Evolutionary conservation across 2,329 filamentous ascomycete genomes (phyloP), one percentile per base, ranked within the genome.

Genomic region (Nothopassalora personata): DNA sequence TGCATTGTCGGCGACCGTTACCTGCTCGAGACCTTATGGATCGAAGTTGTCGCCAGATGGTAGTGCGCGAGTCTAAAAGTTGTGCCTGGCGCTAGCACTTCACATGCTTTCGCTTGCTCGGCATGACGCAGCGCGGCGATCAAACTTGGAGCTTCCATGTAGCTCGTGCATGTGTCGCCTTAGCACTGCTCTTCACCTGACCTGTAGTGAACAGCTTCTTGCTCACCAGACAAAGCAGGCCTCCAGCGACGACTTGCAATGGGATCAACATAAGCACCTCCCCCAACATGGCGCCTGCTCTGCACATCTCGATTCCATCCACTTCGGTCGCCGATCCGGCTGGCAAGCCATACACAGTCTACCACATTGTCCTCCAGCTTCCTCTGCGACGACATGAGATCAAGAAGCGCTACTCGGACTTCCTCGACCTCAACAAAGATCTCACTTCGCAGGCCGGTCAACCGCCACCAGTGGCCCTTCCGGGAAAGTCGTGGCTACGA

Each of bases 331-430:
- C 81, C 54, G 73, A 73, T 0, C 72, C 76, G 3, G 60, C 77
- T 55, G 79, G 79, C 63, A 90, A 90, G 68, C 81, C 86, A 0
- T 91, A 85, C 73, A 92, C 89, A 0, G 81, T 87, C 64, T 93
- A 92, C 79, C 89, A 90, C 73, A 87, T 92, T 73, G 86, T 85
- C 23, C 80, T 94, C 60, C 86, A 88, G 53, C 85, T 91, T 1
- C 89, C 90, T 0, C 81, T 93, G 13, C 85, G 88, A 51, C 88
- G 88, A 4, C 89, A 87, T 67, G 86, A 88, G 64, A 80, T 91
- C 5, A 85, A 86, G 69, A 93, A 92, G 75, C 88, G 90, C 68
- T 95, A 93, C 79, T 90, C 86, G 55, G 90, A 94, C 71, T 94
- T 94, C 70, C 77, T 79, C 57, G 73, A 79, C 50, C 84, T 95